Conservation (phyloP, 352 stramenopile genomes). For the Elongisporangium undulatum region DNA sequence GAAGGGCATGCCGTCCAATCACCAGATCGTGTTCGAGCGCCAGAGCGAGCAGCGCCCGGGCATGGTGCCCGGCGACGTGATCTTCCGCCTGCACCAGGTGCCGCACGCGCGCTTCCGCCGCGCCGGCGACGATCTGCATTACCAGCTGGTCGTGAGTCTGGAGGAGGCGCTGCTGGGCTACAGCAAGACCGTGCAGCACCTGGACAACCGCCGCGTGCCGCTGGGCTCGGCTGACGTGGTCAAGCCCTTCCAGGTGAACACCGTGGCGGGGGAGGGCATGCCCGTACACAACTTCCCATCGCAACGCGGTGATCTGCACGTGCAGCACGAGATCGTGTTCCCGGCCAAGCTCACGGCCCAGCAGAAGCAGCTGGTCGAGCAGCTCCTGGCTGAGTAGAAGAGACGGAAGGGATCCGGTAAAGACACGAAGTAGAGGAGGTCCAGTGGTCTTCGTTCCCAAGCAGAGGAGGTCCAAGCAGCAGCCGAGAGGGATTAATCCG, state of each 20-base stretch:
- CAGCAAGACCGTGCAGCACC: conserved; percentile 86
- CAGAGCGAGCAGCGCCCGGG: conserved; percentile 82
- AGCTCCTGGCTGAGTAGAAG: conserved; percentile 25
- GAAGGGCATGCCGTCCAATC: conserved; percentile 74
- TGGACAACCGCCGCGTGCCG: conserved; percentile 92
- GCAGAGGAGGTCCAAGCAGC: not conserved
- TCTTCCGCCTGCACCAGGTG: conserved; percentile 92
- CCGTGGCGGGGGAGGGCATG: conserved; percentile 94
- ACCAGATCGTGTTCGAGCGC: conserved; percentile 86
- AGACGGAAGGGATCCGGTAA: not conserved
- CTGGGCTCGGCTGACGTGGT: conserved; percentile 85
- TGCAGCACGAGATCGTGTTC: conserved; percentile 96
- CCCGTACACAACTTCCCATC: conserved; percentile 88
- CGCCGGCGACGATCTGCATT: conserved; percentile 93
- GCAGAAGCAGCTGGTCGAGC: conserved; percentile 84
- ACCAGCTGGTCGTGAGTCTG: conserved; percentile 93
- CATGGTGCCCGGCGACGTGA: conserved; percentile 91
- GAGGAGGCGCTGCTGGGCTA: conserved; percentile 96
- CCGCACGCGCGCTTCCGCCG: conserved; percentile 89
- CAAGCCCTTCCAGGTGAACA: conserved; percentile 91
- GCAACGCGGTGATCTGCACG: conserved; percentile 91
- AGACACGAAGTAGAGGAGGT: not conserved
- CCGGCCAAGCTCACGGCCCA: conserved; percentile 80
- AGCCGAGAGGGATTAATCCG: not conserved
- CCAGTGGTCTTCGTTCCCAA: not conserved